Base-by-base conservation (phyloP, 2,329 filamentous ascomycete genomes). In the Dothideomycetes sp. region DNA sequence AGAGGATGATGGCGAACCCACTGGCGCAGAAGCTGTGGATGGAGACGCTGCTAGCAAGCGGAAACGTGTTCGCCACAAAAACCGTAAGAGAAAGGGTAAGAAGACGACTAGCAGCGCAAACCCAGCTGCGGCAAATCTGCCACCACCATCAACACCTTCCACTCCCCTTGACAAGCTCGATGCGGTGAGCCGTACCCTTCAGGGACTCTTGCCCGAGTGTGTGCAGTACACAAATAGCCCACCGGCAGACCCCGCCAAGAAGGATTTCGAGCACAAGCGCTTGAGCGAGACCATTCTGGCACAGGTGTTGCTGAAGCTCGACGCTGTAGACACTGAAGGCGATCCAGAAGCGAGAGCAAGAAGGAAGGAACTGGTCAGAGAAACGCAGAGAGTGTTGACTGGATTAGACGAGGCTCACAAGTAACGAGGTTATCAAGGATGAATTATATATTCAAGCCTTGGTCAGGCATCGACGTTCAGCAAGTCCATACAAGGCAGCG, bases 231-330 rank as follows among this genome's bases (percentile, higher is more conserved):
- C 72, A 15, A 64, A 62, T 4, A 64, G 69, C 7, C 79, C 84
- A 9, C 84, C 84, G 0, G 55, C 60, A 3, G 81, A 86, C 37
- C 53, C 63, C 30, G 78, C 79, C 57, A 85, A 82, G 66, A 67
- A 74, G 36, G 72, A 73, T 11, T 83, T 86, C 24, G 81, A 88
- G 53, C 80, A 89, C 56, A 78, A 81, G 56, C 79, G 74, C 55
- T 59, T 91, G 14, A 79, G 76, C 3, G 84, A 91, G 65, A 84
- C 79, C 4, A 72, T 87, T 30, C 68, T 91, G 67, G 76, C 80
- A 45, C 81, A 87, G 50, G 75, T 87, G 2, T 54, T 89, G 29
- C 62, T 91, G 47, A 89, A 88, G 62, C 60, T 86, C 30, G 84
- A 91, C 55, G 78, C 72, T 16, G 75, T 89, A 3, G 82, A 89